Evolutionary conservation across 805 yeast species (phyloP).

Genomic region (Maudiozyma barnettii): DNA sequence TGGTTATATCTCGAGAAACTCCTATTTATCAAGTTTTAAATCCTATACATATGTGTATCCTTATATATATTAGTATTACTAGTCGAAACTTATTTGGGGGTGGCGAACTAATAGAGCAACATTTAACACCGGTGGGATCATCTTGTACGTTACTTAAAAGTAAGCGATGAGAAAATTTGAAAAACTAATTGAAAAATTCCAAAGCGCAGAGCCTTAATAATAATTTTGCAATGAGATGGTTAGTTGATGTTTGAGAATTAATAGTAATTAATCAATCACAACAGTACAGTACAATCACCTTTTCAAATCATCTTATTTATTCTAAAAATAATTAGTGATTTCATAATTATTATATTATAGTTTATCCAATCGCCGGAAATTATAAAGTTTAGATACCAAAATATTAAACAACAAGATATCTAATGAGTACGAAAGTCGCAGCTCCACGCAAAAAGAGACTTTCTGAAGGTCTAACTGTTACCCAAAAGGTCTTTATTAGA

Average conservation of each 20-base stretch:
- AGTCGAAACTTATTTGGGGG: background rate
- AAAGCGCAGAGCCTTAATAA: background rate
- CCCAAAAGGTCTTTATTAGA: conserved; percentile 85
- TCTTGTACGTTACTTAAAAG: background rate
- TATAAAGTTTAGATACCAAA: background rate
- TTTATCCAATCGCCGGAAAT: no score
- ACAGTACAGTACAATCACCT: no score
- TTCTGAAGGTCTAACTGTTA: conserved; percentile 49
- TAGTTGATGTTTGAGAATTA: background rate
- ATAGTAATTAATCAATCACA: no score
- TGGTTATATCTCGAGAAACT: no score
- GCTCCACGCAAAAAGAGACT: conserved; percentile 35
- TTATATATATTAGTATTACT: no score
- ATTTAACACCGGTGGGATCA: background rate
- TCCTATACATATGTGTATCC: no score
- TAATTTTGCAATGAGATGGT: background rate
- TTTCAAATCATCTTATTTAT: no score
- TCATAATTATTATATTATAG: no score
- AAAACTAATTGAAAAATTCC: background rate
- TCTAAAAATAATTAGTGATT: no score
- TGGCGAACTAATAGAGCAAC: background rate
- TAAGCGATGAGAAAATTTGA: background rate
- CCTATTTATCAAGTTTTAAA: no score
- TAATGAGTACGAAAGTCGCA: conserved; percentile 12
- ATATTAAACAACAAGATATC: background rate